phyloP scores from a whole-genome alignment of 2,329 filamentous ascomycete genomes.

The Colletotrichum sp. region DNA sequence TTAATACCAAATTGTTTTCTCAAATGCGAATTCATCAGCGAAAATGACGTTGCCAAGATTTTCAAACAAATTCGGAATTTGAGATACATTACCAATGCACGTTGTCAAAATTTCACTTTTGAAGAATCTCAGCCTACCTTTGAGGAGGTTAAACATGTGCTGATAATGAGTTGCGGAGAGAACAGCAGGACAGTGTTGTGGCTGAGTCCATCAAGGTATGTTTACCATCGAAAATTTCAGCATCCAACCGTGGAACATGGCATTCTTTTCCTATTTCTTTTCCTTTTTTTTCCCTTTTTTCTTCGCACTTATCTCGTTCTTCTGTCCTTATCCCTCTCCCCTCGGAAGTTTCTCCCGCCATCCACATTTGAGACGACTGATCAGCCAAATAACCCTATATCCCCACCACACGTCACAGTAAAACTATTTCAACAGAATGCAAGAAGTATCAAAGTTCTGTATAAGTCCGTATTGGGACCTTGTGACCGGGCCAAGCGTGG shows the following conservation, averaged over 20 bases:
- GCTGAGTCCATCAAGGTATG: neutral
- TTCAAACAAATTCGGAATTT: rapidly evolving
- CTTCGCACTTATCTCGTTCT: neutral
- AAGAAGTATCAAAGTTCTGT: neutral
- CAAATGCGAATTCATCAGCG: rapidly evolving
- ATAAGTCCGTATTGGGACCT: neutral
- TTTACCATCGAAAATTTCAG: neutral
- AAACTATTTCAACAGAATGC: neutral
- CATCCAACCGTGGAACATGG: neutral
- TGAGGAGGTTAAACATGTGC: neutral
- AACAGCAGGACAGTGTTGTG: neutral
- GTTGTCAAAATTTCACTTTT: neutral
- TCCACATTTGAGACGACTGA: neutral
- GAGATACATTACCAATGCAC: neutral
- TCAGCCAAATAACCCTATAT: neutral
- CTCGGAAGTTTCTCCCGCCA: neutral
- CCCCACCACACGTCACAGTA: neutral
- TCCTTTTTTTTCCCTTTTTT: too few relatives aligned
- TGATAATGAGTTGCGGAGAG: neutral
- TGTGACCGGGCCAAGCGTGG: neutral
- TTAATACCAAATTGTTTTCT: neutral
- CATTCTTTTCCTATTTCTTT: neutral
- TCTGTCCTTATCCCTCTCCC: neutral
- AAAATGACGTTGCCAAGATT: neutral
- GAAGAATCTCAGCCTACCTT: neutral